Base-by-base conservation (phyloP, 2,329 filamentous ascomycete species). In the Setomelanomma holmii region DNA sequence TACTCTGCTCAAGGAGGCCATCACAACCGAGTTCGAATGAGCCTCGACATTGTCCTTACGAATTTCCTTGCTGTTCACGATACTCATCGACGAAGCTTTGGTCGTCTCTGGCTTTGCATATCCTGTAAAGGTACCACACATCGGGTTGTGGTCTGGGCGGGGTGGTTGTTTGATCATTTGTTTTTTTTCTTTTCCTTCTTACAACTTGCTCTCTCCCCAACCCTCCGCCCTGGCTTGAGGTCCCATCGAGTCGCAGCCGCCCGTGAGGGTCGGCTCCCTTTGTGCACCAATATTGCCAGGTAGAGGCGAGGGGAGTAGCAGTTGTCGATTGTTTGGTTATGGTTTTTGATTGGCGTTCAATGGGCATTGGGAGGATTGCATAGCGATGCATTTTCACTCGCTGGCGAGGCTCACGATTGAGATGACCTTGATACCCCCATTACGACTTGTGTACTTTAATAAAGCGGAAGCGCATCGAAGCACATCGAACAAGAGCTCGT, bases 1-100 rank as follows among this genome's bases (percentile, higher is more conserved):
- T 1, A 81, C 88, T 49, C 73, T 92, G 8, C 66, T 91, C 30
- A 88, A 89, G 46, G 81, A 82, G 5, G 44, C 53, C 1, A 48
- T 62, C 1, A 65, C 62, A 5, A 60, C 55, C 1, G 69, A 73
- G 51, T 19, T 71, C 42, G 57, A 67, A 3, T 72, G 51, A 61
- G 49, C 24, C 22, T 40, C 14, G 10, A 30, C 27, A 10, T 30
- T 30, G 10, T 14, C 27, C 14, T 8, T 40, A 12, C 38, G 14
- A 21, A 20, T 20, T 44, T 34, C 22, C 19, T 49, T 43, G 17
- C 16, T 17, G 20, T 39, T 44, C 17, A 34, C 7, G 16, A 30
- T 30, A 10, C 10, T 30, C 5, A 14, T 30, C 27, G 27, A 30
- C 27, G 10, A 14, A 30, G n/a, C n/a, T n/a, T 30, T 30, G 5